phyloP scores from a whole-genome alignment of 805 yeast species.

The Vanderwaltozyma yarrowii region DNA sequence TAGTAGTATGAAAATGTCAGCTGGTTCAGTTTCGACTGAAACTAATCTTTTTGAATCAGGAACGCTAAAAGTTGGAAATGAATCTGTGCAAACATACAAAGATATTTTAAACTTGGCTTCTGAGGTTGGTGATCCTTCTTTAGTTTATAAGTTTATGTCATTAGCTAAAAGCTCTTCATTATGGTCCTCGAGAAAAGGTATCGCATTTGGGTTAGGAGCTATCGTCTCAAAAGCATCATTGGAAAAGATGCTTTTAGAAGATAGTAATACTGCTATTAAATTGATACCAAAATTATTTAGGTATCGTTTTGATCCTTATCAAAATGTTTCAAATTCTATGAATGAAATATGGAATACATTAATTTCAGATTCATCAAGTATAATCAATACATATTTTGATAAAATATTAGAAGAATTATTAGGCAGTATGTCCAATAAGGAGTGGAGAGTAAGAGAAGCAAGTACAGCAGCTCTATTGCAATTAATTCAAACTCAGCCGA shows the following conservation, averaged over 20 bases:
- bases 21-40: conserved; percentile 67
- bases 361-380: conserved; percentile 43
- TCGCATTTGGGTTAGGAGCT: conserved; percentile 87
- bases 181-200: conserved; percentile 90
- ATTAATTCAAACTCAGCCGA: conserved; percentile 49
- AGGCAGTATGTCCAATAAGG: conserved; percentile 61
- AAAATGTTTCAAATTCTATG: conserved; percentile 72
- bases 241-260: conserved; percentile 46
- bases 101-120: conserved; percentile 83
- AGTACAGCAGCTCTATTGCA: conserved; percentile 64
- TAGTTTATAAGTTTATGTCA: conserved; percentile 91
- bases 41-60: conserved; percentile 84
- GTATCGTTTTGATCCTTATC: conserved; percentile 76
- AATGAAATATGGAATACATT: conserved; percentile 76
- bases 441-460: conserved; percentile 93
- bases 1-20: conserved; percentile 33
- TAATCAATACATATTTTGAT: conserved; percentile 44
- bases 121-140: conserved; percentile 91
- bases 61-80: conserved; percentile 65
- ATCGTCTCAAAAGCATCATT: conserved; percentile 71
- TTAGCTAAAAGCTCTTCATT: conserved; percentile 76
- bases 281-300: conserved; percentile 77
- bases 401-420: conserved; percentile 56
- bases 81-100: conserved; percentile 82
- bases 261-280: conserved; percentile 43